Conservation (phyloP, 1,139 yeast genomes). For the Meyerozyma carpophila region DNA sequence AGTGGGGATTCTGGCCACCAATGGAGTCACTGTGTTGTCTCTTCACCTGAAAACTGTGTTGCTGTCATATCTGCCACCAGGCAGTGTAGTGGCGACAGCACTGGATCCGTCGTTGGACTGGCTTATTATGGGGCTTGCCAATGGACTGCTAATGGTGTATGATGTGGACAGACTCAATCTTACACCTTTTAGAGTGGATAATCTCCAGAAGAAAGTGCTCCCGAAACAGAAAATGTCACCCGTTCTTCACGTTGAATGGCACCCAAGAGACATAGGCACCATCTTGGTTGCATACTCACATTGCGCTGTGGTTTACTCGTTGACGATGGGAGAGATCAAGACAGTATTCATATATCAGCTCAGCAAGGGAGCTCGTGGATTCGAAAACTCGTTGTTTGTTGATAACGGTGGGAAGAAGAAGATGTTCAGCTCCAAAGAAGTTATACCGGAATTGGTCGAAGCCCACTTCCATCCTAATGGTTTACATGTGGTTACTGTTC, state of each 20-base stretch:
- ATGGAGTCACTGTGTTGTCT: slow-evolving; percentile 61
- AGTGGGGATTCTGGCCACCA: slow-evolving; percentile 52
- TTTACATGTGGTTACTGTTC: slow-evolving; percentile 71
- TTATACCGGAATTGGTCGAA: slow-evolving; percentile 48
- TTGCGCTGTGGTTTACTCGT: slow-evolving; percentile 64
- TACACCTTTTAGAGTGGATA: slow-evolving; percentile 65
- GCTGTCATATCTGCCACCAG: slow-evolving; percentile 52
- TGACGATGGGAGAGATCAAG: slow-evolving; percentile 55
- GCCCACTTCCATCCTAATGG: slow-evolving; percentile 94
- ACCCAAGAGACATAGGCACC: slow-evolving; percentile 85
- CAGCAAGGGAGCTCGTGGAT: slow-evolving; percentile 27
- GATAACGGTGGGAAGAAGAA: slow-evolving; percentile 42
- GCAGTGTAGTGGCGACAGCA: slow-evolving; percentile 61
- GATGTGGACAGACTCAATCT: slow-evolving; percentile 75
- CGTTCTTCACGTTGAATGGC: slow-evolving; percentile 65
- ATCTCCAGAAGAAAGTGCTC: slow-evolving; percentile 58
- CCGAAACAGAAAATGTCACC: slow-evolving; percentile 50
- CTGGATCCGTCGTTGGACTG: slow-evolving; percentile 88
- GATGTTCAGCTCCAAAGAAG: slow-evolving; percentile 37
- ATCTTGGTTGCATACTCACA: slow-evolving; percentile 69
- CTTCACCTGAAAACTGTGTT: slow-evolving; percentile 58
- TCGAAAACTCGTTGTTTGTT: slow-evolving; percentile 23
- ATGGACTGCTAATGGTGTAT: slow-evolving; percentile 69
- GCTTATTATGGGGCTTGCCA: slow-evolving; percentile 73
- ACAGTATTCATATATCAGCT: slow-evolving; percentile 55